Evolutionary conservation across 129 eudicot genomes (phyloP).

Genomic region (Artemisia annua): DNA sequence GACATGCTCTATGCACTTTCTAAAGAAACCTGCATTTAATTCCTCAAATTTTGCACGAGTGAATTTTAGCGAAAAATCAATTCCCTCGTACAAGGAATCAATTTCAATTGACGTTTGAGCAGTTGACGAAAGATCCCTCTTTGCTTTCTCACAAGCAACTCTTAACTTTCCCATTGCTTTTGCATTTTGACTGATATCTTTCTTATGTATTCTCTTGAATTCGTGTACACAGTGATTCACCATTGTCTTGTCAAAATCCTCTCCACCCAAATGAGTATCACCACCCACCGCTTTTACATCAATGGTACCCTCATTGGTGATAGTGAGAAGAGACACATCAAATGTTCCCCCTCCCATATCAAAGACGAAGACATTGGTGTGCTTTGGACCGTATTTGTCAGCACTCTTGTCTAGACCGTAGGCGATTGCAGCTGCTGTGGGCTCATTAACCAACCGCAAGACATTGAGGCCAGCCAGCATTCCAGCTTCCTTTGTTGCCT

Average conservation of each 20-base stretch:
- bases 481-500: too few species aligned
- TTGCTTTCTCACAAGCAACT: constrained; percentile 12
- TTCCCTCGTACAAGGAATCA: constrained; percentile 8
- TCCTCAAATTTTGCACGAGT: not conserved
- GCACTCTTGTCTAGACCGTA: too few species aligned
- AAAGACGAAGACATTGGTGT: not conserved
- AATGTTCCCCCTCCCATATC: not conserved
- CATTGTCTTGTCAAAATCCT: too few species aligned
- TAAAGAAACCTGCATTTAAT: not conserved
- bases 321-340: constrained; percentile 7
- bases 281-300: too few species aligned
- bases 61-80: constrained; percentile 1
- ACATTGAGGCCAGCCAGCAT: too few species aligned
- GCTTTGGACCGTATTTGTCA: too few species aligned
- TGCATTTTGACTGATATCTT: not conserved
- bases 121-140: not conserved
- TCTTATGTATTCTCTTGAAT: not conserved
- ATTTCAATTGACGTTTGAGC: not conserved
- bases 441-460: too few species aligned
- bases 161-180: not conserved
- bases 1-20: constrained; percentile 6
- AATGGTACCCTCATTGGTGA: not conserved
- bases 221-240: too few species aligned
- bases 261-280: too few species aligned
- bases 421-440: too few species aligned